phyloP scores from a whole-genome alignment of 495 filamentous ascomycete genomes.

The Trichocladium uniseriatum region DNA sequence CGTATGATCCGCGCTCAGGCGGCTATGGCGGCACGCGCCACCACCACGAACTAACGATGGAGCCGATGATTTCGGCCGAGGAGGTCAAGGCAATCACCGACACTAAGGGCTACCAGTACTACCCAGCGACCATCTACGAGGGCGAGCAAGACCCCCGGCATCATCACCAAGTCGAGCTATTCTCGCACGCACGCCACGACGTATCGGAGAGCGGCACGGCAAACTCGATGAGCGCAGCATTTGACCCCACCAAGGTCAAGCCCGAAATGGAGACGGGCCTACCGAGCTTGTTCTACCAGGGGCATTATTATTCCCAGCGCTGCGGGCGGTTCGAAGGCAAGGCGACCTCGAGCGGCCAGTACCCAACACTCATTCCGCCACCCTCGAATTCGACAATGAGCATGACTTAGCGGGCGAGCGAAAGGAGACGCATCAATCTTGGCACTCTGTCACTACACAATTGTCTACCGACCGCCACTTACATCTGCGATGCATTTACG shows the following conservation, averaged over 20 bases:
- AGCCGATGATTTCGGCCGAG: conserved; percentile 37
- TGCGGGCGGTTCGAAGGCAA: conserved; percentile 40
- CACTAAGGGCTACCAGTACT: conserved; percentile 40
- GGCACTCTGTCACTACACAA: too few species aligned
- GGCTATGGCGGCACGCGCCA: conserved; percentile 33
- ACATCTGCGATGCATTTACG: too few species aligned
- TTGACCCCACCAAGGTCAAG: conserved; percentile 34
- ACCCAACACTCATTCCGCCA: conserved; percentile 32
- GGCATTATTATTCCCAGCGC: conserved; percentile 29
- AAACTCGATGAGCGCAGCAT: conserved; percentile 17
- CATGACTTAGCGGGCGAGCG: not conserved
- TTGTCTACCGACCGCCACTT: too few species aligned
- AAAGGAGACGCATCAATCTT: not conserved
- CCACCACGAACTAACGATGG: conserved; percentile 35
- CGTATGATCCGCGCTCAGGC: conserved; percentile 31
- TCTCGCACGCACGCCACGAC: conserved; percentile 30
- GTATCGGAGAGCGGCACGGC: conserved; percentile 21
- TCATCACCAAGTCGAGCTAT: conserved; percentile 33
- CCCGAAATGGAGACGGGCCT: conserved; percentile 33
- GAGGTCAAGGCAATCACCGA: conserved; percentile 37
- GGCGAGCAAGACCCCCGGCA: conserved; percentile 24
- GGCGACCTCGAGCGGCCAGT: conserved; percentile 34
- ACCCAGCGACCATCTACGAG: conserved; percentile 38
- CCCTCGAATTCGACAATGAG: conserved; percentile 22
- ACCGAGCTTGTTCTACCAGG: conserved; percentile 35